Evolutionary conservation across 768 basidiomycete genomes (phyloP).

Genomic region (Kwoniella dendrophila): DNA sequence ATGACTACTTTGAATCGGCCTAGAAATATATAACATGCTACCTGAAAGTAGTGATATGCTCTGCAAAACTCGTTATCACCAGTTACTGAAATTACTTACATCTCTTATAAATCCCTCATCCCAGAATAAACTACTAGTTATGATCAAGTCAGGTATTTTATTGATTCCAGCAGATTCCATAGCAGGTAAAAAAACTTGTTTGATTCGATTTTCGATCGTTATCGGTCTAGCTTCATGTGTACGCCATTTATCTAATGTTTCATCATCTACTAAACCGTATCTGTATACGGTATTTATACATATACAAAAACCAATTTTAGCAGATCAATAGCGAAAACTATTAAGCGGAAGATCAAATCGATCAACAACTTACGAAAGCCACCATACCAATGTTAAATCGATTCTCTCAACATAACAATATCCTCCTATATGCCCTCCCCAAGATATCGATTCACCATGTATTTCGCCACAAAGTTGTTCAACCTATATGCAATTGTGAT

Average conservation of each 20-base stretch:
- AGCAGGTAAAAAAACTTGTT: conserved; percentile 23
- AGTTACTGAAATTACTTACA: conserved; percentile 33
- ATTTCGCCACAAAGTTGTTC: conserved; percentile 20
- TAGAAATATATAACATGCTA: no score
- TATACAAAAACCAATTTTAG: neutral
- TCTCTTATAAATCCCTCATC: conserved; percentile 33
- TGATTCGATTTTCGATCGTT: conserved; percentile 33
- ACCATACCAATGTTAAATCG: conserved; percentile 27
- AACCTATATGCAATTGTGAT: neutral
- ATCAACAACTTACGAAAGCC: conserved; percentile 32
- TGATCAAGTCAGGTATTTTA: conserved; percentile 27
- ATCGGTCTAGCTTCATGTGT: conserved; percentile 19
- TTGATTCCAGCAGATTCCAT: conserved; percentile 12
- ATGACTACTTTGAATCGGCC: no score
- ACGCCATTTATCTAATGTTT: conserved; percentile 22
- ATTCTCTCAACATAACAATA: conserved; percentile 25
- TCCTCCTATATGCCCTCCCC: conserved; percentile 29
- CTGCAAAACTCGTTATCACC: neutral
- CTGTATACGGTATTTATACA: conserved; percentile 9
- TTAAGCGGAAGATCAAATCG: neutral
- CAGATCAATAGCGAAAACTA: neutral
- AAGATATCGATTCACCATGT: conserved; percentile 3
- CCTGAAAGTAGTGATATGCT: neutral
- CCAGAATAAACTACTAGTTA: conserved; percentile 37
- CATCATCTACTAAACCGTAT: conserved; percentile 35